phyloP scores from a whole-genome alignment of 768 basidiomycete genomes.

The Pleurotus citrinopileatus region DNA sequence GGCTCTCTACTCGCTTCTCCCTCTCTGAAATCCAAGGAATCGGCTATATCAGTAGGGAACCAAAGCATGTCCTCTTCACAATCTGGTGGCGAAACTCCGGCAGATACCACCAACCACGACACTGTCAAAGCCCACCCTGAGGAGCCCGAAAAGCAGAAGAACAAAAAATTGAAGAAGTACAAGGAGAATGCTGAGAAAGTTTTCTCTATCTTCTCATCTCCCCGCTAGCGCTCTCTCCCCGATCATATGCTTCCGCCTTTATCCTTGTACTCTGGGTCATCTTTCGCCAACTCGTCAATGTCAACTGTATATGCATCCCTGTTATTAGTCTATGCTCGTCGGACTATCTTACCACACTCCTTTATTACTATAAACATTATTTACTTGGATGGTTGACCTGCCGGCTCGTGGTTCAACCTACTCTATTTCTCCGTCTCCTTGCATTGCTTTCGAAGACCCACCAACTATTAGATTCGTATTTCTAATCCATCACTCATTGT shows the following conservation, averaged over 20 bases:
- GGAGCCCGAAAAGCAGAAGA: constrained; percentile 60
- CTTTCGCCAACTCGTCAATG: constrained; percentile 10
- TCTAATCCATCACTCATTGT: constrained; percentile 13
- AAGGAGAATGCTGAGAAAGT: constrained; percentile 87
- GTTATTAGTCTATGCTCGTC: constrained; percentile 16
- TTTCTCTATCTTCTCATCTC: constrained; percentile 76
- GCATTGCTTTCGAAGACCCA: constrained; percentile 12
- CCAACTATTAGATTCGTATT: constrained; percentile 20
- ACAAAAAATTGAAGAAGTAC: constrained; percentile 80
- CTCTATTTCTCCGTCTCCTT: constrained; percentile 7
- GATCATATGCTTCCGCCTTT: constrained; percentile 8
- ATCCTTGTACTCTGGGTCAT: constrained; percentile 9
- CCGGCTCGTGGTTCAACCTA: constrained; percentile 1
- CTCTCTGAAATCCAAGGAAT: constrained; percentile 80
- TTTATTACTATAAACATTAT: constrained; percentile 16
- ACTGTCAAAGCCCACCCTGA: constrained; percentile 26
- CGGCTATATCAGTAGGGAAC: constrained; percentile 68
- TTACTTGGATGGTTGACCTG: constrained; percentile 12
- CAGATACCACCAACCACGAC: constrained; percentile 27
- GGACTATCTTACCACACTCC: constrained; percentile 27
- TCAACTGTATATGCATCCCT: constrained; percentile 17
- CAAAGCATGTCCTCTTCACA: constrained; percentile 72
- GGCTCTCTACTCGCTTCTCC: constrained; percentile 48
- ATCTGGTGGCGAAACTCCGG: constrained; percentile 34
- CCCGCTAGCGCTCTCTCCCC: constrained; percentile 40